Conservation (phyloP, 495 filamentous ascomycete species). For the Staphylotrichum tortipilum region DNA sequence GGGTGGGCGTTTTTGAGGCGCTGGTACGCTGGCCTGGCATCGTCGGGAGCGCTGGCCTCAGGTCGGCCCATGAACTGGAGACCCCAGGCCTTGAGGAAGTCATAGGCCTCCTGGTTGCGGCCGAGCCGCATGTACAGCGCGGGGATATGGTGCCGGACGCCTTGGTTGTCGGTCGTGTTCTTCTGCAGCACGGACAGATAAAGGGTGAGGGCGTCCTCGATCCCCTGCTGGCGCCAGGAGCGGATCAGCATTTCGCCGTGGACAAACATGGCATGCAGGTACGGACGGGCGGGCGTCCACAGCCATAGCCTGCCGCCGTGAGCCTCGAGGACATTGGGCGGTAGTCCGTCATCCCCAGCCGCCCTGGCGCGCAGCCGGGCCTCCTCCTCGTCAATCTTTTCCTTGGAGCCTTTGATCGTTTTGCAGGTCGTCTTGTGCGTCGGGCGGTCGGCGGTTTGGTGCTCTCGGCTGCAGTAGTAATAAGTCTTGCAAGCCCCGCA, state of each 20-base stretch:
- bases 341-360: background rate
- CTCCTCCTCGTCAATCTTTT: constrained; percentile 20
- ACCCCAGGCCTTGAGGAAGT: constrained; percentile 46
- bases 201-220: constrained; percentile 29
- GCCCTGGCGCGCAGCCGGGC: constrained; percentile 16
- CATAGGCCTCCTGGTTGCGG: constrained; percentile 47
- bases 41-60: constrained; percentile 24
- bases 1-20: constrained; percentile 32
- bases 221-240: constrained; percentile 28
- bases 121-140: constrained; percentile 37
- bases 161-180: constrained; percentile 39
- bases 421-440: constrained; percentile 37
- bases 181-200: constrained; percentile 33
- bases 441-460: constrained; percentile 29
- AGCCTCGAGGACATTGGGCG: constrained; percentile 4
- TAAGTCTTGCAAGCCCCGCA: constrained; percentile 35
- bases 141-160: constrained; percentile 33
- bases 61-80: constrained; percentile 3
- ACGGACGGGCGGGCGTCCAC: constrained; percentile 30
- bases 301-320: constrained; percentile 34
- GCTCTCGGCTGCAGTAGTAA: constrained; percentile 37
- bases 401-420: constrained; percentile 21
- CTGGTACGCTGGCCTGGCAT: constrained; percentile 25
- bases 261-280: constrained; percentile 33
- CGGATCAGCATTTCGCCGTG: constrained; percentile 18